Evolutionary conservation across 2,329 filamentous ascomycete species (phyloP), one percentile per base, ranked within the genome.

Genomic region (Aureobasidium sp.): DNA sequence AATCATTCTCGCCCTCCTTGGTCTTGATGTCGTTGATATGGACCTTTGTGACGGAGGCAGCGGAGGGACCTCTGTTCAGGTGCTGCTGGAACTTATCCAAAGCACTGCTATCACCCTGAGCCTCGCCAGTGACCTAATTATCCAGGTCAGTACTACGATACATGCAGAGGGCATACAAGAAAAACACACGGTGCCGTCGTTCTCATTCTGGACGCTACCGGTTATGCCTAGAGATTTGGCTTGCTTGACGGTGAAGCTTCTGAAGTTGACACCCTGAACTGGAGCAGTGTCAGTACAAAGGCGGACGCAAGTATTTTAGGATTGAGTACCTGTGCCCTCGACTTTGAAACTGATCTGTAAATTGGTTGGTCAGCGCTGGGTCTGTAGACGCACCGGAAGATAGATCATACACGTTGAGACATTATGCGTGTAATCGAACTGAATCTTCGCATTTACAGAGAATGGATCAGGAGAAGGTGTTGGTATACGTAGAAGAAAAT

Each of bases 51-150:
- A 98, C 95, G 29, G 87, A 87, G 1, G 95, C 90, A 64, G 88
- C 84, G 1, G 84, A 81, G 0, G 95, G 95, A 0, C 95, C 95
- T 61, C 88, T 86, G 73, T 94, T 87, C 54, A 98, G 81, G 68
- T 93, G 90, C 71, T 91, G 88, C 42, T 97, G 80, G 70, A 98
- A 91, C 64, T 89, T 87, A 61, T 89, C 79, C 31, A 98, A 77
- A 3, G 85, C 79, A 0, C 88, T 85, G 1, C 90, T 84, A 2
- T 87, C 84, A 36, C 94, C 95, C 76, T 98, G 95, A 7, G 91
- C 94, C 80, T 98, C 95, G 31, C 95, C 95, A 74, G 93, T 89
- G 54, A 98, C 95, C 93, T 97, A 70, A 23, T 15, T 2, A 56
- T 38, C 20, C 9, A 11, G 11, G 51, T 60, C 20, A 56, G 53